phyloP scores from a whole-genome alignment of 2,329 filamentous ascomycete species.

The Bipolaris cookei region DNA sequence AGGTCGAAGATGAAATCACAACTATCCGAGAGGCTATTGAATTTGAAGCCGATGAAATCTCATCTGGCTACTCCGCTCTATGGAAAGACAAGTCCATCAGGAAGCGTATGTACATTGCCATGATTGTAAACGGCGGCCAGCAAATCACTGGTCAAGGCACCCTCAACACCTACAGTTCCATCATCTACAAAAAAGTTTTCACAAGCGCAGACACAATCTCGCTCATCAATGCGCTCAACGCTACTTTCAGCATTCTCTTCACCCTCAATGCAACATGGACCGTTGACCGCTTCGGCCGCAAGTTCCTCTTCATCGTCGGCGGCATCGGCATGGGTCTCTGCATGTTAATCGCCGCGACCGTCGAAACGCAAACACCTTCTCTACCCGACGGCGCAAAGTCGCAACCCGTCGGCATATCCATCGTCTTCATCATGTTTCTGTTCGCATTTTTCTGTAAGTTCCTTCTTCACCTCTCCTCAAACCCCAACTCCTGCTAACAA shows the following conservation, averaged over 20 bases:
- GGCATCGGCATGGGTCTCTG: constrained; percentile 71
- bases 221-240: constrained; percentile 76
- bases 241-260: constrained; percentile 74
- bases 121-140: constrained; percentile 72
- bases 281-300: constrained; percentile 73
- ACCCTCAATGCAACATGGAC: constrained; percentile 77
- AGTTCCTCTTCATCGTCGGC: constrained; percentile 72
- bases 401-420: constrained; percentile 68
- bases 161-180: constrained; percentile 74
- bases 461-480: neutral
- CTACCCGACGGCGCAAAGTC: constrained; percentile 59
- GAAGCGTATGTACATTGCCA: constrained; percentile 69
- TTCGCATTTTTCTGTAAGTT: constrained; percentile 67
- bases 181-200: constrained; percentile 76
- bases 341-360: constrained; percentile 69
- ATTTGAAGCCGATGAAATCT: constrained; percentile 74
- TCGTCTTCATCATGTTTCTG: constrained; percentile 71
- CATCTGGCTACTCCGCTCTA: constrained; percentile 66
- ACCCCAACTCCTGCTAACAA: constrained; percentile 29
- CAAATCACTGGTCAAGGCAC: constrained; percentile 76
- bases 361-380: constrained; percentile 65
- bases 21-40: constrained; percentile 71
- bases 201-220: constrained; percentile 62
- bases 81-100: constrained; percentile 74
- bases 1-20: constrained; percentile 70